Percentiles rank a stretch among this genome's conserved stretches.
Evolutionary conservation across 2,329 filamentous ascomycete species (phyloP).

Genomic region (Pseudopithomyces chartarum): DNA sequence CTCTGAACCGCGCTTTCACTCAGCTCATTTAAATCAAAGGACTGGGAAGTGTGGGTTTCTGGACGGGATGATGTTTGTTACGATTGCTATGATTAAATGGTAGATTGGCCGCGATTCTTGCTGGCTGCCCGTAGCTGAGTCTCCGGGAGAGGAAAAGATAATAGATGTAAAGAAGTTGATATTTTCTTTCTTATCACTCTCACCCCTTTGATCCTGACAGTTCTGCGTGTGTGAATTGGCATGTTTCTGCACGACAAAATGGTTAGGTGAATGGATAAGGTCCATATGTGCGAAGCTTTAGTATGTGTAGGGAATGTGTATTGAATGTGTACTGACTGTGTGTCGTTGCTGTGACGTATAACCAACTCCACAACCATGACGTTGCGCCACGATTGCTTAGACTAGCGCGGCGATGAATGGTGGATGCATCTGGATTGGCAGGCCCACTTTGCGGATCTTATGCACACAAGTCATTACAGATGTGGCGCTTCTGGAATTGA

Average conservation of each 20-base stretch:
- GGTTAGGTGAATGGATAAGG: too few species aligned
- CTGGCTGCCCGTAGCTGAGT: background rate
- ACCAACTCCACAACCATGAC: background rate
- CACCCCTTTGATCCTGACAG: background rate
- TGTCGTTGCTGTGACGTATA: too few species aligned
- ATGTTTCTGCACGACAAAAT: too few species aligned
- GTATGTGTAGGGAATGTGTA: too few species aligned
- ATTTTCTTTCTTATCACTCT: slow-evolving; percentile 3
- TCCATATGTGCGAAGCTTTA: too few species aligned
- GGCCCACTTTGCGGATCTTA: slow-evolving; percentile 3
- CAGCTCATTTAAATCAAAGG: slow-evolving; percentile 77
- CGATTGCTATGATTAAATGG: slow-evolving; percentile 5
- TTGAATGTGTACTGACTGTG: too few species aligned
- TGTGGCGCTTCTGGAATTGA: background rate
- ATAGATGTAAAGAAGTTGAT: slow-evolving; percentile 15
- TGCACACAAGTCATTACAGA: background rate
- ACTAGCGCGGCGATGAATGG: background rate
- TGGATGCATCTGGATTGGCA: background rate
- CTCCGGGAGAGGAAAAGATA: background rate
- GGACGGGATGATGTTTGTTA: background rate
- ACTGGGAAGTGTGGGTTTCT: background rate
- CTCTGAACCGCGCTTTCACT: slow-evolving; percentile 96
- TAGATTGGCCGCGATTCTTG: background rate
- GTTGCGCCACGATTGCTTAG: background rate
- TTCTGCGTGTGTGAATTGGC: too few species aligned